phyloP scores from a whole-genome alignment of 2,329 filamentous ascomycete species.

The Colletotrichum phormii region DNA sequence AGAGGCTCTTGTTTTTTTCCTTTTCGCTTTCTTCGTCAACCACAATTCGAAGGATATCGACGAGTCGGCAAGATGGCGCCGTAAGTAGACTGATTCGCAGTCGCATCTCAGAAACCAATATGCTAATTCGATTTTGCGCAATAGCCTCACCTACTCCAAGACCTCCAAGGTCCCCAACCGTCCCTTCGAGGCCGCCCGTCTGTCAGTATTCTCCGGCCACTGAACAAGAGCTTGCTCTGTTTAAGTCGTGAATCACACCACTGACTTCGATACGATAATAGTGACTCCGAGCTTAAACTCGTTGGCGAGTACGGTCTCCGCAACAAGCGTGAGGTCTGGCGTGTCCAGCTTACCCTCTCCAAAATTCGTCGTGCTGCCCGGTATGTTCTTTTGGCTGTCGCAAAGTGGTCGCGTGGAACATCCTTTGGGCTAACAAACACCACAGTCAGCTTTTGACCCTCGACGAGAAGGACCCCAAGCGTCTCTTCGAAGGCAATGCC shows the following conservation, averaged over 20 bases:
- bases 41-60: conserved; percentile 43
- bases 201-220: conserved; percentile 98
- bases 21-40: conserved; percentile 31
- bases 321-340: conserved; percentile 99
- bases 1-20: conserved; percentile 28
- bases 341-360: conserved; percentile 98
- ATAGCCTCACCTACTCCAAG: conserved; percentile 87
- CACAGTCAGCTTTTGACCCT: conserved; percentile 98
- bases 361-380: conserved; percentile 99
- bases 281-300: conserved; percentile 99
- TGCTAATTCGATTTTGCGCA: conserved; percentile 36
- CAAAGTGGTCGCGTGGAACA: neutral
- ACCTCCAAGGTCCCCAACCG: conserved; percentile 98
- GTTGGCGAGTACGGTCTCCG: conserved; percentile 99
- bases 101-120: neutral
- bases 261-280: conserved; percentile 72
- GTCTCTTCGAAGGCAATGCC: conserved; percentile 99
- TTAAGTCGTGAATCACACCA: conserved; percentile 83
- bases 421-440: conserved; percentile 40
- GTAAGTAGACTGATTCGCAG: conserved; percentile 43
- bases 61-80: conserved; percentile 56
- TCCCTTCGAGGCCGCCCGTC: conserved; percentile 99
- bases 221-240: conserved; percentile 98
- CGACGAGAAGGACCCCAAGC: conserved; percentile 99
- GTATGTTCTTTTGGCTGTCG: conserved; percentile 61